Conservation (phyloP, 768 basidiomycete species). For the Lactarius psammicola region DNA sequence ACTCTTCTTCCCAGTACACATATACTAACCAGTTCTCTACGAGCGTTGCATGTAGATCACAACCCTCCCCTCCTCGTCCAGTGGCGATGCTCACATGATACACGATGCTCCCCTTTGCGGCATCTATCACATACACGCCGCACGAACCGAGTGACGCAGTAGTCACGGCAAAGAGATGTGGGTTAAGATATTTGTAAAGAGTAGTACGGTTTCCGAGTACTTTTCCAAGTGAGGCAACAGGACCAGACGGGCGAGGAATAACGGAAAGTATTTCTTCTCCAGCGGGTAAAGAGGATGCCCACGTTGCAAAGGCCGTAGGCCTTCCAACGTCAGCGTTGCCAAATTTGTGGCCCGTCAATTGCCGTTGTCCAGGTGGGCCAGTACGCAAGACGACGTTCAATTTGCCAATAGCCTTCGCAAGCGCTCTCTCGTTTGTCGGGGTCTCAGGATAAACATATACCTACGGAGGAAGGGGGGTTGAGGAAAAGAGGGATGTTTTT, state of each 20-base stretch:
- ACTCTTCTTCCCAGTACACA: constrained; percentile 70
- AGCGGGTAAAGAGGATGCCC: constrained; percentile 57
- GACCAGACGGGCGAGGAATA: constrained; percentile 47
- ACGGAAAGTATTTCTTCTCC: constrained; percentile 58
- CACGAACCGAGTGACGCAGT: constrained; percentile 48
- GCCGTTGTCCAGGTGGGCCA: constrained; percentile 41
- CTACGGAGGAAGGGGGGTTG: constrained; percentile 36
- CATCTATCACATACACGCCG: constrained; percentile 76
- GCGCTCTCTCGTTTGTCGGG: constrained; percentile 41
- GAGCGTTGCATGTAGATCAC: constrained; percentile 67
- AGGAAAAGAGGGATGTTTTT: constrained; percentile 1
- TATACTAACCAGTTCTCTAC: constrained; percentile 94
- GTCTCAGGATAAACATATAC: constrained; percentile 69
- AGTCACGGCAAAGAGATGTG: constrained; percentile 65
- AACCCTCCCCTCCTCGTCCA: constrained; percentile 39
- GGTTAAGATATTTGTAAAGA: constrained; percentile 93
- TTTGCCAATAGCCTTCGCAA: constrained; percentile 44
- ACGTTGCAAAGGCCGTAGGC: constrained; percentile 58
- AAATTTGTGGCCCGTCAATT: constrained; percentile 59
- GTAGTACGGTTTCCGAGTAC: constrained; percentile 86
- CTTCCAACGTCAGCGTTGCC: constrained; percentile 41
- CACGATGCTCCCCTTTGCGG: constrained; percentile 69
- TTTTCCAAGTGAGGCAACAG: constrained; percentile 76
- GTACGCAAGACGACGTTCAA: constrained; percentile 60
- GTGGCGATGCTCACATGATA: constrained; percentile 62